Evolutionary conservation across 2,329 filamentous ascomycete genomes (phyloP).

Genomic region (Diaporthe amygdali): DNA sequence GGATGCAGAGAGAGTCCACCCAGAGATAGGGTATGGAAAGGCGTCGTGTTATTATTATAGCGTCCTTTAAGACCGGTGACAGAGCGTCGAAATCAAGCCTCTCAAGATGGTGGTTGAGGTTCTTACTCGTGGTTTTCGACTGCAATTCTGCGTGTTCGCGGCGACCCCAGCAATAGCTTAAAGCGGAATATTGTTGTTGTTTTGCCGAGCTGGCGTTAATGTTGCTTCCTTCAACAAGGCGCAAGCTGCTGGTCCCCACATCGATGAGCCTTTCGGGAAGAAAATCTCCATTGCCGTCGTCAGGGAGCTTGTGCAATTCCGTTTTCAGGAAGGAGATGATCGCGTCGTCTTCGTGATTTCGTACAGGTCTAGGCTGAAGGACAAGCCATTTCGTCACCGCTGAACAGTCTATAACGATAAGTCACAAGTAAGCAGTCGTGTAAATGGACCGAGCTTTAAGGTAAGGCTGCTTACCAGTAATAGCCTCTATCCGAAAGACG

Average conservation of each 20-base stretch:
- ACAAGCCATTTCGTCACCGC: neutral
- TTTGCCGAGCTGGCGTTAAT: neutral
- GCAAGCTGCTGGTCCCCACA: neutral
- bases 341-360: neutral
- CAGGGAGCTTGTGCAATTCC: neutral
- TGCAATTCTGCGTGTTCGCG: neutral
- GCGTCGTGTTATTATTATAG: neutral
- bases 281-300: neutral
- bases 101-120: neutral
- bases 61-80: neutral
- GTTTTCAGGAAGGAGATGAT: neutral
- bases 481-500: neutral
- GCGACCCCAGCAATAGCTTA: conserved; percentile 9
- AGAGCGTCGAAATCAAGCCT: neutral
- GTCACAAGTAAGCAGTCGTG: rapidly evolving
- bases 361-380: neutral
- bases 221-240: neutral
- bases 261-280: neutral
- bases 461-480: neutral
- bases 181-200: neutral
- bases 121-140: neutral
- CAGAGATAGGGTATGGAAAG: neutral
- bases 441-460: no score
- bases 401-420: neutral
- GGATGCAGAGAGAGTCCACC: neutral